Evolutionary conservation across 225 moss, liverwort and hornwort genomes (phyloP), one percentile per base, ranked within the genome.

Genomic region (Ulota crispa): DNA sequence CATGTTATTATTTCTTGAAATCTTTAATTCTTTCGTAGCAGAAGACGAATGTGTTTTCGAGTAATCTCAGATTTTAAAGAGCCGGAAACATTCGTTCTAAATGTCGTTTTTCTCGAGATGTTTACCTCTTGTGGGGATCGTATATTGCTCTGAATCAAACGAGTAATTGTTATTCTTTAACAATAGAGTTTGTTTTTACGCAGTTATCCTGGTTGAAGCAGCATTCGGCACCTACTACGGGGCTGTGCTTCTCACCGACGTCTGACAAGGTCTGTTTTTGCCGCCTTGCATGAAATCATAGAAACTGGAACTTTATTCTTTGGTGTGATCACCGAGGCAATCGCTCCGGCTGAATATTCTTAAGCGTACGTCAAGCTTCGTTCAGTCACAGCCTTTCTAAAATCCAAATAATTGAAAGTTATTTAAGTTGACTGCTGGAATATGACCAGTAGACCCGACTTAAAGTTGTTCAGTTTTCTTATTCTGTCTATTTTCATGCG

Each of bases 151-250:
- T 50, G 67, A 9, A 45, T 73, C 55, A 47, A 73, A 63, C 69
- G 28, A 45, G 4, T 61, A 19, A 13, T 24, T 68, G 24, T 52
- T 10, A 23, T 37, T 50, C 8, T 59, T 52, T 61, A 39, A 77
- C 47, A 41, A 6, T 18, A 1, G 18, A 19, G 0, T 53, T 75
- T 72, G 74, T 81, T 68, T 78, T 85, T 52, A 68, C 73, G 89
- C 94, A 97, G 99, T 73, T 94, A 59, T 99, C 99, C 18, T 99
- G 99, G 99, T 81, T 94, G 73, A 99, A 96, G 86, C 99, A 99
- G 86, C 99, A 99, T 82, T 94, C 94, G 65, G 99, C 99, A 83
- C 99, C 99, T 62, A 92, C 96, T 42, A 94, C 99, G 30, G 99
- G 99, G 70, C 89, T 99, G 82, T 99, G 96, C 86, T 99, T 99